Percentiles rank a stretch among this genome's conserved stretches.
These are phyloP conservation scores for Penicillium angulare DNA, from an alignment of 495 filamentous ascomycete genomes.

Conservation along the genomic window DNA sequence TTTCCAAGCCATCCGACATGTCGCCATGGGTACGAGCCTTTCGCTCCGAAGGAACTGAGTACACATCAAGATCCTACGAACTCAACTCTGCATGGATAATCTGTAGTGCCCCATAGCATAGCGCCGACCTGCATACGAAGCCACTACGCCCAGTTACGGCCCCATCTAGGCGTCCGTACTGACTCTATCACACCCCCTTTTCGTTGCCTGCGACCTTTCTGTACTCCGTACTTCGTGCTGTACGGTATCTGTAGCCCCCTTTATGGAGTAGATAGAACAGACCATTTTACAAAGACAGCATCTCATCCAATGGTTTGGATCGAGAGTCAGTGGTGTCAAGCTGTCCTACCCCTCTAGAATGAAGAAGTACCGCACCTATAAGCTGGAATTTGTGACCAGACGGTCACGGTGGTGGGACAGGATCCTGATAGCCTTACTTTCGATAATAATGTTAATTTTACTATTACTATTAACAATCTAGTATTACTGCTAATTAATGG, in stretches of 20 bases:
- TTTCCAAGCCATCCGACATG: conserved; percentile 23
- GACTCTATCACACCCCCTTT: conserved; percentile 7
- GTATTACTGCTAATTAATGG: neutral
- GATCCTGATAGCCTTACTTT: conserved; percentile 7
- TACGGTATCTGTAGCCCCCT: too few species aligned
- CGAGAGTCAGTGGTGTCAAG: conserved; percentile 1
- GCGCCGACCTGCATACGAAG: neutral
- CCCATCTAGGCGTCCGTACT: neutral
- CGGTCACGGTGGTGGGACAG: conserved; percentile 11
- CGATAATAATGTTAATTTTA: too few species aligned
- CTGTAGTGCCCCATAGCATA: neutral
- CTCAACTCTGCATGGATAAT: neutral
- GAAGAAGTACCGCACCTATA: too few species aligned
- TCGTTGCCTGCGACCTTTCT: neutral
- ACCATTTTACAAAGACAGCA: conserved; percentile 3
- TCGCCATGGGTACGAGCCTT: conserved; percentile 7
- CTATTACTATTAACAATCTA: too few species aligned
- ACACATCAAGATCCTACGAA: neutral
- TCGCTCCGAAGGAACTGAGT: conserved; percentile 3
- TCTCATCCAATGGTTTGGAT: conserved; percentile 4
- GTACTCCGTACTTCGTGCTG: too few species aligned
- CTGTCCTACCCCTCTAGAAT: neutral
- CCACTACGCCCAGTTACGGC: neutral
- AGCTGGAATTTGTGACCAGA: conserved; percentile 1
- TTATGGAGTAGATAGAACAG: too few species aligned